phyloP scores from a whole-genome alignment of 2,329 filamentous ascomycete species.

The Cylindrodendrum hubeiense region DNA sequence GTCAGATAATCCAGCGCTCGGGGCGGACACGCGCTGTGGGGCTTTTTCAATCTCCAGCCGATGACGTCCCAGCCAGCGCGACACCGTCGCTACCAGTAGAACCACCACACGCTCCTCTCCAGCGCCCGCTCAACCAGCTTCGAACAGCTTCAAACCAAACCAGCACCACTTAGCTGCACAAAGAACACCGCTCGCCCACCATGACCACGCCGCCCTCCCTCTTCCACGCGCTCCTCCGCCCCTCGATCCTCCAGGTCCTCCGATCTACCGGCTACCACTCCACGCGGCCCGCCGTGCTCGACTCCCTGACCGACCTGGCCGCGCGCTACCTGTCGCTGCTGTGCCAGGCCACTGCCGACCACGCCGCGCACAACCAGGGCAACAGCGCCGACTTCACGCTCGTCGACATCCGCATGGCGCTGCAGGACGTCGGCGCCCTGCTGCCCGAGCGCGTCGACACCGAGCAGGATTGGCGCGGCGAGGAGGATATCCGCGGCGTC shows the following conservation, averaged over 20 bases:
- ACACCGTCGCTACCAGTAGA: conserved; percentile 43
- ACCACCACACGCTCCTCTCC: not conserved
- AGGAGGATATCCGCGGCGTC: conserved; percentile 84
- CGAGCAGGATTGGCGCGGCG: conserved; percentile 76
- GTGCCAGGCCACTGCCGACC: conserved; percentile 77
- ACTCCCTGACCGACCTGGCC: conserved; percentile 88
- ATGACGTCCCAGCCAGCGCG: conserved; percentile 48
- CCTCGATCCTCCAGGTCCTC: conserved; percentile 89
- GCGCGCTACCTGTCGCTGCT: conserved; percentile 84
- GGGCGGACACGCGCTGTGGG: conserved; percentile 48
- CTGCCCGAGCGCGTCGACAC: conserved; percentile 74
- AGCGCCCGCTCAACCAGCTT: conserved; percentile 5
- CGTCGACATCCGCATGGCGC: conserved; percentile 85
- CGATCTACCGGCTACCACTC: conserved; percentile 91
- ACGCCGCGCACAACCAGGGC: conserved; percentile 77
- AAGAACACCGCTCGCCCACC: conserved; percentile 27
- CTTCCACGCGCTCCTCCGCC: conserved; percentile 84
- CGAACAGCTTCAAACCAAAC: conserved; percentile 3
- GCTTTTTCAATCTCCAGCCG: conserved; percentile 36
- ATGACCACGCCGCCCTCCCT: conserved; percentile 64
- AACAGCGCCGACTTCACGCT: conserved; percentile 63
- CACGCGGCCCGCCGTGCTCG: conserved; percentile 83
- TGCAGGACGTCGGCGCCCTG: conserved; percentile 84
- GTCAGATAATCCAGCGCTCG: conserved; percentile 26
- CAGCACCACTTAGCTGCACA: not conserved